Conservation (phyloP, 2,329 filamentous ascomycete species). For the Periconia digitata region DNA sequence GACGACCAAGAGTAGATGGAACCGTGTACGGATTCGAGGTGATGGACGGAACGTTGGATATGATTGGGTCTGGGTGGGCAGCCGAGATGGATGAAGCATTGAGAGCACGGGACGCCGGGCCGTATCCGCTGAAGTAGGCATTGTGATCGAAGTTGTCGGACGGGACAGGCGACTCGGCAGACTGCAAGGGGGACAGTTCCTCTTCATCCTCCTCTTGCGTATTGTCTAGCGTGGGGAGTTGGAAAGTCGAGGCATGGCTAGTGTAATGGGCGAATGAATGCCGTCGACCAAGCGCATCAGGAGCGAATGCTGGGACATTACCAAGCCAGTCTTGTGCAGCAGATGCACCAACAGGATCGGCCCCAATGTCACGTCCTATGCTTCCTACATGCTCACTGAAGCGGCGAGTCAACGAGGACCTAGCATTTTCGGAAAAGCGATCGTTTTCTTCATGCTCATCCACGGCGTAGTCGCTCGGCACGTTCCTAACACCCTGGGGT, state of each 20-base stretch:
- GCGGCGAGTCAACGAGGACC: slow-evolving; percentile 32
- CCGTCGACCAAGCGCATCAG: slow-evolving; percentile 64
- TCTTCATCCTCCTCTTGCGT: slow-evolving; percentile 37
- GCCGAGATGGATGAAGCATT: slow-evolving; percentile 40
- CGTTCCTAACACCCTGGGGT: slow-evolving; percentile 57
- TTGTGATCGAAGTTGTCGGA: slow-evolving; percentile 54
- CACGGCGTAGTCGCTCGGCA: slow-evolving; percentile 70
- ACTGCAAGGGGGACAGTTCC: slow-evolving; percentile 24
- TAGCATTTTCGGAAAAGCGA: slow-evolving; percentile 47
- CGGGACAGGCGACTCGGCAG: slow-evolving; percentile 54
- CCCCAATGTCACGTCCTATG: slow-evolving; percentile 23
- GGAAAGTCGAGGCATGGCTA: slow-evolving; percentile 27
- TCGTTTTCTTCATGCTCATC: slow-evolving; percentile 71
- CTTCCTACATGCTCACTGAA: slow-evolving; percentile 39
- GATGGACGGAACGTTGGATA: slow-evolving; percentile 22
- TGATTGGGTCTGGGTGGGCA: slow-evolving; percentile 36
- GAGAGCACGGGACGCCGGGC: slow-evolving; percentile 37
- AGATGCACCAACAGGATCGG: slow-evolving; percentile 22
- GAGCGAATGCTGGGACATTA: slow-evolving; percentile 23
- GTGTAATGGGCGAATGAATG: slow-evolving; percentile 68
- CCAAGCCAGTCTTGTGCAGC: slow-evolving; percentile 34
- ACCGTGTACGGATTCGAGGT: slow-evolving; percentile 38
- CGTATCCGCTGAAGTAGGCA: slow-evolving; percentile 43
- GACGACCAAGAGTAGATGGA: slow-evolving; percentile 32
- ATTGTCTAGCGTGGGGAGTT: slow-evolving; percentile 28